A percentile compares a stretch with the other conserved stretches of the same genome.
These are phyloP conservation scores for Ascochyta clinopodiicola DNA, from an alignment of 2,329 filamentous ascomycete species.

Conservation along the genomic window DNA sequence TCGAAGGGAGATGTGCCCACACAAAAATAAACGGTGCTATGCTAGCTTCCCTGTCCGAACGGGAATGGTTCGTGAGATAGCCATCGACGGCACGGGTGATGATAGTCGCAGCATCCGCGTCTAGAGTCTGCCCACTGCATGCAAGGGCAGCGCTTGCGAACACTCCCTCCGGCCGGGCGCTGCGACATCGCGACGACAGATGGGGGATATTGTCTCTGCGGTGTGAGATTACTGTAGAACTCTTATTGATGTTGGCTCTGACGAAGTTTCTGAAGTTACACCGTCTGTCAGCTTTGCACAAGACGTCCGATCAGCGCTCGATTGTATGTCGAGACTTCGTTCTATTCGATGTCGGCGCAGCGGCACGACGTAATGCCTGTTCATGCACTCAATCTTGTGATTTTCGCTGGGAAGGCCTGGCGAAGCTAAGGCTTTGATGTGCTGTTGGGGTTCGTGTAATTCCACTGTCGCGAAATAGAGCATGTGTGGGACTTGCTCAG, in stretches of 20 bases:
- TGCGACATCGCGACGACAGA: constrained; percentile 1
- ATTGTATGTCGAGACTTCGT: constrained; percentile 1
- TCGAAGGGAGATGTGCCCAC: constrained; percentile 19
- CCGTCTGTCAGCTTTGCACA: constrained; percentile 11
- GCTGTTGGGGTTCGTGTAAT: constrained; percentile 4
- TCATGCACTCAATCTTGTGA: background rate
- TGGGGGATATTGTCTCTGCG: background rate
- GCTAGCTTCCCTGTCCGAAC: constrained; percentile 2
- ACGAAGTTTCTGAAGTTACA: constrained; percentile 1
- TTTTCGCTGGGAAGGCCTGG: constrained; percentile 1
- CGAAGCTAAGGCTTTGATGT: constrained; percentile 2
- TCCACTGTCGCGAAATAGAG: constrained; percentile 11
- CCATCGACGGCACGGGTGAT: background rate
- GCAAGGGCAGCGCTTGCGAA: constrained; percentile 10
- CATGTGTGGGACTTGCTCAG: constrained; percentile 17
- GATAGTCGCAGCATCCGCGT: background rate
- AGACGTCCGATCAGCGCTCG: background rate
- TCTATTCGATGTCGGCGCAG: constrained; percentile 2
- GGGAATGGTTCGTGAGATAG: background rate
- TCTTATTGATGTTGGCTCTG: background rate
- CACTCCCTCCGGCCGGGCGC: background rate
- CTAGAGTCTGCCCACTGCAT: constrained; percentile 1
- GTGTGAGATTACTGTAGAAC: constrained; percentile 12
- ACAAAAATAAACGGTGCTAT: constrained; percentile 28
- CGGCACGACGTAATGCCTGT: background rate